phyloP scores from a whole-genome alignment of 176 grass and related monocot genomes.

The Lolium perenne region DNA sequence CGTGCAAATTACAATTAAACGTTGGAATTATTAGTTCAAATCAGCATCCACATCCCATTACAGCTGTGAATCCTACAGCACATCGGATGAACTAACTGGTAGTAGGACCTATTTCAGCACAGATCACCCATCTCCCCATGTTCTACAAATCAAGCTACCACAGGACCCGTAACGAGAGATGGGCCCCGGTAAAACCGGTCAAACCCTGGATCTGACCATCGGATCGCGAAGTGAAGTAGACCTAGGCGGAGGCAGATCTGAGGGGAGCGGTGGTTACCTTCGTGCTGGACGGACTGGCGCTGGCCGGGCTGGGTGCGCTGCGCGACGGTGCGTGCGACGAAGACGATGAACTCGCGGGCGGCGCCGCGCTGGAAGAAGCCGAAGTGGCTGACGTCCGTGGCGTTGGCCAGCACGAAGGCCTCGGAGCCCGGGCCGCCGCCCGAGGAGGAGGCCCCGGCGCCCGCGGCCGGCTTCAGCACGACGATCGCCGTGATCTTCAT shows the following conservation, averaged over 20 bases:
- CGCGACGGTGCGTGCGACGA: conserved; percentile 84
- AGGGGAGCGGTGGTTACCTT: conserved; percentile 48
- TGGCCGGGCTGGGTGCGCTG: conserved; percentile 73
- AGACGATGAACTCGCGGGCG: conserved; percentile 85
- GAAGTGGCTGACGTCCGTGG: conserved; percentile 90
- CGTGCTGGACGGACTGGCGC: conserved; percentile 90
- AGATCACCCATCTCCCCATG: neutral
- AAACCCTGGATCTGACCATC: conserved; percentile 13
- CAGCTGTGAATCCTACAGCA: neutral
- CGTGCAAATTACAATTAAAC: neutral
- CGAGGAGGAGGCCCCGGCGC: conserved; percentile 45
- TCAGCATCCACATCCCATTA: neutral
- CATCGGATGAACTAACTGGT: neutral
- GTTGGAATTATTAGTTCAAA: neutral
- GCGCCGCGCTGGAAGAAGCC: conserved; percentile 80
- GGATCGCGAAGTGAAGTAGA: conserved; percentile 6
- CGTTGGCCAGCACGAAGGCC: conserved; percentile 81
- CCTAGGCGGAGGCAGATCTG: conserved; percentile 12
- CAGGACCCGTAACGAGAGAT: neutral
- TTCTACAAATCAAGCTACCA: neutral
- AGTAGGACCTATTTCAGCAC: neutral
- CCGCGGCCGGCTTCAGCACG: conserved; percentile 63
- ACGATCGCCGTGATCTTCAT: conserved; percentile 96
- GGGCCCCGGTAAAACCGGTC: neutral
- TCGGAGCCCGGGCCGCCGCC: conserved; percentile 47